Evolutionary conservation across 108 stramenopile genomes (phyloP).

Genomic region (Fistulifera pelliculosa): DNA sequence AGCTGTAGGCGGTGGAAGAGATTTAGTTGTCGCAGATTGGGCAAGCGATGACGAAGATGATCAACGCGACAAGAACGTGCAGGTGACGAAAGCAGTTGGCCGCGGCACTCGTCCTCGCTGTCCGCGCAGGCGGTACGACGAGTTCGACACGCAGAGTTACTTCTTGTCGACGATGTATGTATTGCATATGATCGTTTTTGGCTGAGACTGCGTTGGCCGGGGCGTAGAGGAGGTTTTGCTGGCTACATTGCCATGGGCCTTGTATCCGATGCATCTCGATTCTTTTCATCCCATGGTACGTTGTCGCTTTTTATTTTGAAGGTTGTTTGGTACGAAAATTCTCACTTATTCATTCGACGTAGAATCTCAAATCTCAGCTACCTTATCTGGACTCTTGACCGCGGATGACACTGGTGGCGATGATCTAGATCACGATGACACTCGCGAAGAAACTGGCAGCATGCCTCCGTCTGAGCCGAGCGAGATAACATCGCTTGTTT

Average conservation of each 20-base stretch:
- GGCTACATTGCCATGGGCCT: conserved; percentile 66
- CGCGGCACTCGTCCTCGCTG: no score
- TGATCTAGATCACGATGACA: conserved; percentile 24
- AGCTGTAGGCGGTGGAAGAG: conserved; percentile 5
- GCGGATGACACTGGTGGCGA: conserved; percentile 2
- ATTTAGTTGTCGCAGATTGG: conserved; percentile 3
- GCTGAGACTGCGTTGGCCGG: conserved; percentile 80
- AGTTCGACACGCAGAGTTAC: conserved; percentile 74
- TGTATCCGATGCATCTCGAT: conserved; percentile 4
- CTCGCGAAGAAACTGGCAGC: conserved; percentile 25
- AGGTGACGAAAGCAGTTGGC: no score
- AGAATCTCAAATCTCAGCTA: neutral
- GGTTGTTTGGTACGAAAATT: neutral
- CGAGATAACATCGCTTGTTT: conserved; percentile 15
- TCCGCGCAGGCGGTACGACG: conserved; percentile 42
- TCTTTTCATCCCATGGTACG: neutral
- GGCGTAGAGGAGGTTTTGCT: conserved; percentile 65
- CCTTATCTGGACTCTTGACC: no score
- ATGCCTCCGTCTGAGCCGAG: conserved; percentile 20
- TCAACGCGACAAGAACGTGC: no score
- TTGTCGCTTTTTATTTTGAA: conserved; percentile 2
- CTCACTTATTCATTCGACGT: neutral
- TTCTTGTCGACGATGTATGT: conserved; percentile 68
- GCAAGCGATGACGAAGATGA: neutral
- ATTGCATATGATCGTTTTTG: conserved; percentile 50